Conservation (phyloP, 148 eudicot genomes). For the Gaultheria prostrata region DNA sequence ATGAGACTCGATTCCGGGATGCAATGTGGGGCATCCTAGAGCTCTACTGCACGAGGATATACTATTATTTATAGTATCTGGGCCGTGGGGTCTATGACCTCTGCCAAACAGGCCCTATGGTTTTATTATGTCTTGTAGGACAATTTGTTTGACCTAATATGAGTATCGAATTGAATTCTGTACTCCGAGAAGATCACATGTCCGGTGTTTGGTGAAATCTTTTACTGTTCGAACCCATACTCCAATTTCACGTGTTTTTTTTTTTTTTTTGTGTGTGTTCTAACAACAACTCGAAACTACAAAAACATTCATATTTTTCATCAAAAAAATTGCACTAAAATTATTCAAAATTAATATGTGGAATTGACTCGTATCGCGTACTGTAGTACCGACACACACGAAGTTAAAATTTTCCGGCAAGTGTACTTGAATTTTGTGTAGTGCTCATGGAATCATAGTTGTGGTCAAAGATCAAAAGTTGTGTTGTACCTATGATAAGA, state of each 20-base stretch:
- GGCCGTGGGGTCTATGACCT: too few species aligned
- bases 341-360: neutral
- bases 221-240: neutral
- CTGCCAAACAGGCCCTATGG: neutral
- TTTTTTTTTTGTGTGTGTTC: too few species aligned
- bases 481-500: neutral
- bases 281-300: neutral
- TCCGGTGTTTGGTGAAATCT: neutral
- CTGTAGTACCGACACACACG: too few species aligned
- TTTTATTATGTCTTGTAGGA: neutral
- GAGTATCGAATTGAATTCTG: neutral
- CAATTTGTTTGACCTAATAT: neutral
- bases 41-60: too few species aligned
- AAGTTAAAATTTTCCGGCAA: too few species aligned
- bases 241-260: neutral
- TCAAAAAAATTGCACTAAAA: neutral
- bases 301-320: too few species aligned
- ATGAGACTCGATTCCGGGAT: too few species aligned
- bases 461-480: neutral
- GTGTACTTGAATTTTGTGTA: neutral
- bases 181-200: neutral
- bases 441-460: neutral
- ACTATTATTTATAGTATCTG: too few species aligned
- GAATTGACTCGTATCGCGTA: neutral
- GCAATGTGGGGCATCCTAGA: too few species aligned